Conservation (phyloP, 208 protist genomes). For the Trypanosoma caninum region DNA sequence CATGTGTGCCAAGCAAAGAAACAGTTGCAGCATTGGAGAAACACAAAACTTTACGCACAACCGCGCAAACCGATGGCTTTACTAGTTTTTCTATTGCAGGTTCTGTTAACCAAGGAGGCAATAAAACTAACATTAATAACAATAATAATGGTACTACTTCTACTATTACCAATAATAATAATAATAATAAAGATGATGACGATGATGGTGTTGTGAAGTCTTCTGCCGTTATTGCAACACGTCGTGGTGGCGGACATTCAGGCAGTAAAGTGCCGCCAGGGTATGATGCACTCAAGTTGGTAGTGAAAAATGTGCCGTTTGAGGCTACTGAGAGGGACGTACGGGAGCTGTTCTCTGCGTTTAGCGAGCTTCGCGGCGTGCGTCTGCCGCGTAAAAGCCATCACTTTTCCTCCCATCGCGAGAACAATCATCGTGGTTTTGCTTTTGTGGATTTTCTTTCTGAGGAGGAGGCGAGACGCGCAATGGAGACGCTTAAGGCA, state of each 20-base stretch:
- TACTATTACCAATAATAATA: not conserved
- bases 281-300: slow-evolving; percentile 90
- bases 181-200: slow-evolving; percentile 14
- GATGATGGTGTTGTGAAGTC: slow-evolving; percentile 30
- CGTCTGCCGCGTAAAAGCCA: slow-evolving; percentile 95
- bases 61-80: no score
- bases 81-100: no score
- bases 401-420: slow-evolving; percentile 66
- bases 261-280: slow-evolving; percentile 55
- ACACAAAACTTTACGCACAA: no score
- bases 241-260: no score
- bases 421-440: slow-evolving; percentile 96
- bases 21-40: slow-evolving; percentile 28
- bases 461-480: slow-evolving; percentile 92
- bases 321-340: slow-evolving; percentile 96
- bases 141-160: no score
- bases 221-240: slow-evolving; percentile 1
- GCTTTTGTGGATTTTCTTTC: slow-evolving; percentile 98
- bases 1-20: slow-evolving; percentile 78
- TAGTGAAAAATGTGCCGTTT: slow-evolving; percentile 98
- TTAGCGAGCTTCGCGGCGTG: slow-evolving; percentile 94
- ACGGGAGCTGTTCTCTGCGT: slow-evolving; percentile 94
- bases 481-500: slow-evolving; percentile 85
- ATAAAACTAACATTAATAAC: no score
- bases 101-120: no score